Base-by-base conservation (phyloP, 78 protist species). In the Dictyostelium capitatum region DNA sequence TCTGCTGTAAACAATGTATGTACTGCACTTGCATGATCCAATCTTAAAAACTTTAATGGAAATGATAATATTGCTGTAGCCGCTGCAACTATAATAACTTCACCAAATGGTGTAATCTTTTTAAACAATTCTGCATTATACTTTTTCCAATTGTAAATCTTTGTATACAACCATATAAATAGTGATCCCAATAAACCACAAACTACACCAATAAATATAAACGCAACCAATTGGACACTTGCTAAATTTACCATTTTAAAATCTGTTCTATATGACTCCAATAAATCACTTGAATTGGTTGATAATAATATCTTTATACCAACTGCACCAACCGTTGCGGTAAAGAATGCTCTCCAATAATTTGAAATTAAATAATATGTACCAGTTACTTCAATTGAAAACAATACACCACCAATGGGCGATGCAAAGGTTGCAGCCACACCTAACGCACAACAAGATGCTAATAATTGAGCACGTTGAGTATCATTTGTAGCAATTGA, bases 381-480 rank as follows among this genome's bases (percentile, higher is more conserved):
- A 51, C 97, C 82, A 48, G 97, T 91, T 20, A 83, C 98, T 73
- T 97, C 98, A 15, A 95, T 90, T 20, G 90, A 41, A 79, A 97
- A 97, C 3, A 97, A 50, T 0, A 90, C 89, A 12, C 98, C 98
- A 19, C 98, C 98, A 25, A 97, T 81, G 0, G 98, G 98, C 10
- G 98, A 91, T 10, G 97, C 98, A 74, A 97, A 97, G 3, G 95
- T 83, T 4, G 96, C 94, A 6, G 98, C 90, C 10, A 97, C 95
- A 28, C 98, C 98, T 8, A 90, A 96, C 32, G 98, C 98, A 19
- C 97, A 78, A n/a, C 91, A 96, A 2, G 96, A 81, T 0, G 97
- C 95, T 12, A 97, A 56, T 51, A 97, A 8, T 57, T 97, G 94
- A 67, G 78, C 20, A n/a, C 89, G 54, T 47, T 79, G 81, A 3